phyloP scores from a whole-genome alignment of 2,329 filamentous ascomycete species.

The Ceratocystis ficicola region DNA sequence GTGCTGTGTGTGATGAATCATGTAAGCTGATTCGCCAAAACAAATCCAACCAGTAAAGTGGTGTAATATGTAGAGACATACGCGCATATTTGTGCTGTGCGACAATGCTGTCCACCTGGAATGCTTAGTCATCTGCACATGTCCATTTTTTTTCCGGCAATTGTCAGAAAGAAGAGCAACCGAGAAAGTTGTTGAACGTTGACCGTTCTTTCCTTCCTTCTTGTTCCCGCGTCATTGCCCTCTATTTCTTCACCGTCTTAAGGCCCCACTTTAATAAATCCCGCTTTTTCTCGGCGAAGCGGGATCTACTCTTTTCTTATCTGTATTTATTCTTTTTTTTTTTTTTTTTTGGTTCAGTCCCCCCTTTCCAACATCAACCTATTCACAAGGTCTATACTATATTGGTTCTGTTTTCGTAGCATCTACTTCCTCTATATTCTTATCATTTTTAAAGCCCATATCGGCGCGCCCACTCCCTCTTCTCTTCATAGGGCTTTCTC shows the following conservation, averaged over 20 bases:
- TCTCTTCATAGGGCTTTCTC: background rate
- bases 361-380: background rate
- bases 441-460: background rate
- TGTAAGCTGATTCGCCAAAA: background rate
- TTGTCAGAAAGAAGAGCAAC: background rate
- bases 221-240: background rate
- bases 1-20: background rate
- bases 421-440: background rate
- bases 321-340: conserved; percentile 5
- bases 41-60: background rate
- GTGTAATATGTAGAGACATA: too few relatives aligned
- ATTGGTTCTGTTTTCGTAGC: background rate
- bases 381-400: too few relatives aligned
- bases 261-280: background rate
- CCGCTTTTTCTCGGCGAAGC: background rate
- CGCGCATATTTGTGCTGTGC: too few relatives aligned
- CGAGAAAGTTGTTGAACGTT: background rate
- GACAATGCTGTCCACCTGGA: background rate
- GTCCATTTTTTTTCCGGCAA: background rate
- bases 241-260: background rate
- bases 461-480: background rate
- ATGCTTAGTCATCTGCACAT: background rate
- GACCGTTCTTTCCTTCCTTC: background rate
- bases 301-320: background rate
- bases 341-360: background rate